A percentile compares a stretch with the other conserved stretches of the same genome.
Conservation (phyloP, 805 yeast genomes). For the Hanseniaspora thailandica region DNA sequence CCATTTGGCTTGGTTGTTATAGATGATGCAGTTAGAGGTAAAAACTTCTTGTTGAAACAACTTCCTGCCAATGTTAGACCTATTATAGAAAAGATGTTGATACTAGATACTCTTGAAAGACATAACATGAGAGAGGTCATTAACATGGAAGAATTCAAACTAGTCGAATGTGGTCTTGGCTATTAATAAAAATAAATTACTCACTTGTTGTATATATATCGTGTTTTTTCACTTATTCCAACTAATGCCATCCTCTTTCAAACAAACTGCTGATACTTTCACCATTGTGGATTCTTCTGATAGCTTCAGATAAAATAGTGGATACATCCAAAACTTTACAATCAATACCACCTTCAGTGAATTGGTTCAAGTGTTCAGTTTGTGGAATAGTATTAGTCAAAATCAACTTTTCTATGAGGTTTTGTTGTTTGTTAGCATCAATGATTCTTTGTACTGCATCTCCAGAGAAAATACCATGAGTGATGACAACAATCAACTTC, state of each 20-base stretch:
- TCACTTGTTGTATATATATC: not conserved
- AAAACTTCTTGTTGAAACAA: constrained; percentile 10
- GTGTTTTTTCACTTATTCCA: not conserved
- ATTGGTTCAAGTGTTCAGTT: constrained; percentile 21
- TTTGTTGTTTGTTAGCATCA: constrained; percentile 28
- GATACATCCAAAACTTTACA: constrained; percentile 81
- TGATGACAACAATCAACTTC: constrained; percentile 72
- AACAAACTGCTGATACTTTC: constrained; percentile 89
- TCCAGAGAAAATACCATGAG: constrained; percentile 89
- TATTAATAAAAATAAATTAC: constrained; percentile 1
- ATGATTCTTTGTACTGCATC: constrained; percentile 66
- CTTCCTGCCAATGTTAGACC: constrained; percentile 7
- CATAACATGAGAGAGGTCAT: constrained; percentile 12
- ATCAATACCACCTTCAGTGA: constrained; percentile 35
- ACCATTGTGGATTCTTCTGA: constrained; percentile 92
- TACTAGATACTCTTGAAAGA: constrained; percentile 10
- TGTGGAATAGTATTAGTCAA: constrained; percentile 92
- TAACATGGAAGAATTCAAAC: constrained; percentile 8
- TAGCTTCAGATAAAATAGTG: constrained; percentile 82
- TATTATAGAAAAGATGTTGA: constrained; percentile 6
- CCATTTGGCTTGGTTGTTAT: constrained; percentile 5
- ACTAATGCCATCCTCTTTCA: constrained; percentile 51
- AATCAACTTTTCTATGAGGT: constrained; percentile 69
- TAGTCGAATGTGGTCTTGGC: constrained; percentile 8
- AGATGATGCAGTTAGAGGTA: constrained; percentile 12